Conservation (phyloP, 345 rosid genomes). For the Triadica sebifera region DNA sequence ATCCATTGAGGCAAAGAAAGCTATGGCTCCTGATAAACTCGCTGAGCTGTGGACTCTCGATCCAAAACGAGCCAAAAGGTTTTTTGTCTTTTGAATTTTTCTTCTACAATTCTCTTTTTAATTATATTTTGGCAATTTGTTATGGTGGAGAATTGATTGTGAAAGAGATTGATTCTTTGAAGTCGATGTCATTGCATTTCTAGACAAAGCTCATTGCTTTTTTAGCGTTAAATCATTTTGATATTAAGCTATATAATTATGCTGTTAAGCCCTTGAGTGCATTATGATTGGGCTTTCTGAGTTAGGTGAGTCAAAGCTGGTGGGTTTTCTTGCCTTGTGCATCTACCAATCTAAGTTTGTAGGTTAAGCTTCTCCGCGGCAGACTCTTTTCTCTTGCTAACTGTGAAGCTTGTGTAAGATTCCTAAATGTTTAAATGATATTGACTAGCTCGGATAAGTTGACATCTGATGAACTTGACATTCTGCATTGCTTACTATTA, state of each 20-base stretch:
- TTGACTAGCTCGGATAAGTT: not conserved
- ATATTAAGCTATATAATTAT: not conserved
- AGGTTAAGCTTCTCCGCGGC: not conserved
- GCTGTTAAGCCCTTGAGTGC: not conserved
- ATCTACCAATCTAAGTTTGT: not conserved
- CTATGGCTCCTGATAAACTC: conserved; percentile 91
- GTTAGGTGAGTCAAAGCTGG: not conserved
- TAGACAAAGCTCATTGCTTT: not conserved
- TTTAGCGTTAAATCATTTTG: not conserved
- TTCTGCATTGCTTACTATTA: not conserved
- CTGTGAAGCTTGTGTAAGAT: not conserved
- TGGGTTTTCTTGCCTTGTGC: not conserved
- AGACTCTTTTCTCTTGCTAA: not conserved
- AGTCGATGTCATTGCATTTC: not conserved
- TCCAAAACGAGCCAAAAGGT: conserved; percentile 95
- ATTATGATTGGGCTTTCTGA: not conserved
- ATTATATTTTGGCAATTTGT: not conserved
- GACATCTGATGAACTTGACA: not conserved
- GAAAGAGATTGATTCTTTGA: not conserved
- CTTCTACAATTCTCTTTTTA: not conserved
- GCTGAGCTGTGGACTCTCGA: conserved; percentile 82
- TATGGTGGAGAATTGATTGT: not conserved
- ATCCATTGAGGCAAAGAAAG: conserved; percentile 84
- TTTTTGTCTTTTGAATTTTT: conserved; percentile 9
- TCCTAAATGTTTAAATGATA: not conserved